Percentiles rank a stretch among this genome's conserved stretches.
phyloP scores from a whole-genome alignment of 345 rosid genomes.

The Iberis pinnata region DNA sequence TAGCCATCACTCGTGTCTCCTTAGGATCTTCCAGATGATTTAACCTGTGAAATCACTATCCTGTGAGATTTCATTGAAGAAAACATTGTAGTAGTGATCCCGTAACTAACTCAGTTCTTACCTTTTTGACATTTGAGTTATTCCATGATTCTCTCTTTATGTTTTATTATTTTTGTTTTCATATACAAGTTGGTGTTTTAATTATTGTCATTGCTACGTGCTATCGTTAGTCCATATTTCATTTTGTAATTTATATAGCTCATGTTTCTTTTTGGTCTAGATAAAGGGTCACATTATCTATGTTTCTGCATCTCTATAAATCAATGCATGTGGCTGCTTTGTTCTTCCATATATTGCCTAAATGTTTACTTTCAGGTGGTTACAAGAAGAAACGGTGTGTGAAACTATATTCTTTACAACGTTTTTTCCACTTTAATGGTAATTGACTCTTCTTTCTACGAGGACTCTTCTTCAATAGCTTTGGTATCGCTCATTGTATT shows the following conservation, averaged over 20 bases:
- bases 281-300: too few species aligned
- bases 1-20: neutral
- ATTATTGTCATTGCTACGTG: slow-evolving; percentile 60
- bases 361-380: slow-evolving; percentile 46
- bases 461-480: neutral
- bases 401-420: slow-evolving; percentile 86
- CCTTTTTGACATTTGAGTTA: neutral
- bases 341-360: slow-evolving; percentile 9
- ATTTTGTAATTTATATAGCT: too few species aligned
- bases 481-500: neutral
- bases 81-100: slow-evolving; percentile 52
- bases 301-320: neutral
- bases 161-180: neutral
- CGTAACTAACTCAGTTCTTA: slow-evolving; percentile 33
- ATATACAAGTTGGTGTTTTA: slow-evolving; percentile 28
- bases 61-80: slow-evolving; percentile 60
- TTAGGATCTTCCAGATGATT: slow-evolving; percentile 45
- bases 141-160: neutral
- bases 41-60: slow-evolving; percentile 81
- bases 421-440: slow-evolving; percentile 80
- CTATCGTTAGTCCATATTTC: too few species aligned
- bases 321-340: neutral
- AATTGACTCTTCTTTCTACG: slow-evolving; percentile 9
- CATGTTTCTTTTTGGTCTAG: too few species aligned
- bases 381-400: slow-evolving; percentile 69